Evolutionary conservation across 805 yeast species (phyloP).

Genomic region (Zygotorulaspora chibaensis): DNA sequence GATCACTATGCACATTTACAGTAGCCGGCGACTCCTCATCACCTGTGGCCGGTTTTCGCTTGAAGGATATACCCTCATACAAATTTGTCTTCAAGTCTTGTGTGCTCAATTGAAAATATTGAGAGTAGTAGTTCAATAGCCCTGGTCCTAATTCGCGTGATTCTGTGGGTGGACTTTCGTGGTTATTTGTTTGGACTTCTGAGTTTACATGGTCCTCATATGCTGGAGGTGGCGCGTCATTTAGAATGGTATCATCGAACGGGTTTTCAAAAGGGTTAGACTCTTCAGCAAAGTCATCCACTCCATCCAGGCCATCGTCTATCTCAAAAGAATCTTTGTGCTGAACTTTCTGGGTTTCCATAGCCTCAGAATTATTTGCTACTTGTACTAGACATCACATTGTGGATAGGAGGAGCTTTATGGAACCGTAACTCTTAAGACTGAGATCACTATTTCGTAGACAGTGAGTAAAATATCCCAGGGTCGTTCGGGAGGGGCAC

Average conservation of each 20-base stretch:
- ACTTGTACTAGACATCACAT: no score
- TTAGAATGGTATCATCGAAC: slow-evolving; percentile 3
- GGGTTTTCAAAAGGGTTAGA: slow-evolving; percentile 21
- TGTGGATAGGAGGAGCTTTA: no score
- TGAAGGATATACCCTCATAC: slow-evolving; percentile 11
- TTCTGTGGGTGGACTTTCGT: background rate
- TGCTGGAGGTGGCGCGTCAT: slow-evolving; percentile 10
- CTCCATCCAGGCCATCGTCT: slow-evolving; percentile 29
- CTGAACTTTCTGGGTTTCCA: background rate
- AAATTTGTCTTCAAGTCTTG: slow-evolving; percentile 14
- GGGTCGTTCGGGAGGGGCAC: no score
- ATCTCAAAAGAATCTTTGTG: slow-evolving; percentile 12
- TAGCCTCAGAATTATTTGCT: background rate
- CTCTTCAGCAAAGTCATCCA: slow-evolving; percentile 25
- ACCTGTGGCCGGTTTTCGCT: slow-evolving; percentile 2
- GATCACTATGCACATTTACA: slow-evolving; percentile 44
- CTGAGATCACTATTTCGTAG: no score
- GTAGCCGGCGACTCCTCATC: slow-evolving; percentile 28
- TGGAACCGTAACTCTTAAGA: no score
- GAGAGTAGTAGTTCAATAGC: slow-evolving; percentile 25
- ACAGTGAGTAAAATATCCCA: background rate
- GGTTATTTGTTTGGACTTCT: slow-evolving; percentile 1
- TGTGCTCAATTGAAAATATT: slow-evolving; percentile 21
- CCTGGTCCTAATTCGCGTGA: slow-evolving; percentile 22
- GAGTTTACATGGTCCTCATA: slow-evolving; percentile 6